phyloP scores from a whole-genome alignment of 1,284 basidiomycete genomes.

The Puccinia coronata region DNA sequence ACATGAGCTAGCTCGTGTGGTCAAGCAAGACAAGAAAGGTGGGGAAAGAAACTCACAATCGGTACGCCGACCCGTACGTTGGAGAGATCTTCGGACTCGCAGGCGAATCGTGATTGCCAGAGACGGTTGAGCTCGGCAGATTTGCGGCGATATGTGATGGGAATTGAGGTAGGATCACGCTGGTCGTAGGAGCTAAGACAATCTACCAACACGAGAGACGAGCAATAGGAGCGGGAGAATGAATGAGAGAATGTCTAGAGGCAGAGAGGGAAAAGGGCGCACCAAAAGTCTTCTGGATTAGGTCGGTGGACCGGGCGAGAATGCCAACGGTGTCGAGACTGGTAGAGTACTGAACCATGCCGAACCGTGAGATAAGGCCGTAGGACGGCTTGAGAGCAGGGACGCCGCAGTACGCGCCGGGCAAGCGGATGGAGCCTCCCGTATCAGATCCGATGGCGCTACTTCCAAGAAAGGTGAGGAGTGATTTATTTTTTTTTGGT shows the following conservation, averaged over 20 bases:
- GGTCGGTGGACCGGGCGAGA: constrained; percentile 66
- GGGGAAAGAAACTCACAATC: constrained; percentile 11
- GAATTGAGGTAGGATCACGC: constrained; percentile 35
- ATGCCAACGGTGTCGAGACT: constrained; percentile 92
- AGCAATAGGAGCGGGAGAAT: background rate
- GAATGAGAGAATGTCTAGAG: background rate
- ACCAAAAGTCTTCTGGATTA: constrained; percentile 69
- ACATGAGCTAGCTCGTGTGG: too few relatives aligned
- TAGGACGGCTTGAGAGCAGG: constrained; percentile 93
- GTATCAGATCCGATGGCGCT: constrained; percentile 93
- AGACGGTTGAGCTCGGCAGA: background rate
- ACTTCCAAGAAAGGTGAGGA: constrained; percentile 2
- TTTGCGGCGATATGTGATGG: background rate
- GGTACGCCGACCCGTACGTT: constrained; percentile 29
- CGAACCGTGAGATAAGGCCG: constrained; percentile 85
- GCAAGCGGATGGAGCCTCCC: constrained; percentile 87
- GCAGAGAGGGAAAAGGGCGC: constrained; percentile 53
- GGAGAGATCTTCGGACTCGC: constrained; percentile 16
- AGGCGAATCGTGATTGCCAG: background rate
- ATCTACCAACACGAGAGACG: background rate
- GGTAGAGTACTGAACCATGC: constrained; percentile 88
- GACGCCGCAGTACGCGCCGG: constrained; percentile 89
- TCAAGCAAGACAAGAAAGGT: background rate
- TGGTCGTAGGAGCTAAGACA: constrained; percentile 7
- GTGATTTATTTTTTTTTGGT: too few relatives aligned